Base-by-base conservation (phyloP, 2,329 filamentous ascomycete species). In the Aureobasidium sp. region DNA sequence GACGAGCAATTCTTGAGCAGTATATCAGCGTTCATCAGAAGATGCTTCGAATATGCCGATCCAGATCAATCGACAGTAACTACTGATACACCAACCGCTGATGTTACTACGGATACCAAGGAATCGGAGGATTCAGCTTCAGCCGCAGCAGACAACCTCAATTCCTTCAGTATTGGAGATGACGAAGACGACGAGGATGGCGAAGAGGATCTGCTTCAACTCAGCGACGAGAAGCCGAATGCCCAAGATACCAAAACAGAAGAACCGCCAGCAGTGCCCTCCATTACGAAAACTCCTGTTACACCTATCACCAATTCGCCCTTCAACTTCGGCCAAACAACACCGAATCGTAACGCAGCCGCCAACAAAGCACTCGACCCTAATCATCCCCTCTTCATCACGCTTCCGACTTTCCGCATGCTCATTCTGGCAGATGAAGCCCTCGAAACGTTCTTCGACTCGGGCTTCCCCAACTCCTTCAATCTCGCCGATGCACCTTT, bases 21-120 rank as follows among this genome's bases (percentile, higher is more conserved):
- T 65, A 91, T 99, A 58, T 96, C 91, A 68, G 91, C 91, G 2
- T 99, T 99, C 72, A 99, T 97, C 64, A 84, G 92, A 66, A 84
- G 94, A 63, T 99, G 94, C 75, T 99, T 99, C 67, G 94, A 99
- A 75, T 99, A 99, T 71, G 94, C 94, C 6, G 94, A 99, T 70
- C 93, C 94, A 1, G 93, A 95, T 70, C 87, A 89, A 1, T 74
- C 60, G 39, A 58, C 70, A 68, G 64, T 41, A 15, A 23, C n/a
- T 15, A 44, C 41, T 72, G 75, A 10, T 73, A 41, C 46, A 65
- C 69, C 41, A 2, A 34, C 52, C 60, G 70, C 34, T 12, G 9
- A 23, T 1, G 9, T 15, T 42, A 59, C 69, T 58, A 20, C 65
- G 68, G 29, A 72, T 48, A 41, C 8, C 15, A 50, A 53, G 44